Base-by-base conservation (phyloP, 257 asterid genomes). In the Fraxinus cuspidata region DNA sequence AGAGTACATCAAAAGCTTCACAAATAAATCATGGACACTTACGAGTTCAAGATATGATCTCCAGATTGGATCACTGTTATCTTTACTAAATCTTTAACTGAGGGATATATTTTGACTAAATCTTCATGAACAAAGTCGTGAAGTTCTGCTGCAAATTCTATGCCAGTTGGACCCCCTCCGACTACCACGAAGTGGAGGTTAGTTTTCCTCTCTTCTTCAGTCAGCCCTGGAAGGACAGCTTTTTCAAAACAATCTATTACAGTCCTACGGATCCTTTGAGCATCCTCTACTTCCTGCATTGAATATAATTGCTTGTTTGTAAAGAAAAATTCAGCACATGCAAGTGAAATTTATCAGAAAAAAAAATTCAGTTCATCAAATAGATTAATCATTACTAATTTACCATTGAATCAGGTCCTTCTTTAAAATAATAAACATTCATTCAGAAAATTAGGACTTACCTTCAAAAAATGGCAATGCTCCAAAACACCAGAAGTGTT, bases 251-350 rank as follows among this genome's bases (percentile, higher is more conserved):
- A 93, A 81, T 95, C 96, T 73, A 93, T 92, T 51, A 93, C 94
- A 56, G 96, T 88, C 82, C 94, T 87, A 2, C 99, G 92, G 71
- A 93, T 90, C 79, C 85, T 86, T 82, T 95, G 99, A 77, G 98
- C 99, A 76, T 95, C 99, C 80, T 95, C 99, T 13, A 95, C 93
- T 87, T 95, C 99, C 99, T 95, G 85, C 83, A 87, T n/a, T 34
- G 40, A 31, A 65, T 4, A 34, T 34, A 12, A 34, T 35, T 34
- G 63, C 42, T 37, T 19, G 42, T 70, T 38, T 58, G 70, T 31
- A 68, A 58, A 63, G 18, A 58, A 32, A 47, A 19, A 40, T 21
- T 34, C 25, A 37, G 69, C 5, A 77, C 15, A 77, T 72, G 35
- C 53, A 28, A 37, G 35, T 53, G 12, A 53, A 49, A 25, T 70